Evolutionary conservation across 352 stramenopile species (phyloP).

Genomic region (Phytopythium kandeliae): DNA sequence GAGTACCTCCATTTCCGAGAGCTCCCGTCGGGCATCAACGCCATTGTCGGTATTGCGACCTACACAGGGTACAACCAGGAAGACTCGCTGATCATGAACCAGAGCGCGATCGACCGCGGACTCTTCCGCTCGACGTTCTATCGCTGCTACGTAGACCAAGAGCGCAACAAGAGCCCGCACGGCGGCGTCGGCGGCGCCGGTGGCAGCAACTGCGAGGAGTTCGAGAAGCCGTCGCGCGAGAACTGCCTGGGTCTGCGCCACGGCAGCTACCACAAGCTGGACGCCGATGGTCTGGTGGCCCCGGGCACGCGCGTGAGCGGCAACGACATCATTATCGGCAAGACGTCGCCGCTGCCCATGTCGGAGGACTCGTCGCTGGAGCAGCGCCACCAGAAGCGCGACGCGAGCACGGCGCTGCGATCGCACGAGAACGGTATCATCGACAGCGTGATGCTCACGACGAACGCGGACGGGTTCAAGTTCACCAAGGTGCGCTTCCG

Average conservation of each 20-base stretch:
- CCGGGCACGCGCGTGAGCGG: slow-evolving; percentile 96
- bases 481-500: slow-evolving; percentile 98
- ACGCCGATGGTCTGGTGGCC: slow-evolving; percentile 96
- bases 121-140: slow-evolving; percentile 99
- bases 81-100: slow-evolving; percentile 99
- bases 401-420: slow-evolving; percentile 96
- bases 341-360: slow-evolving; percentile 91
- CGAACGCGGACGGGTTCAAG: slow-evolving; percentile 95
- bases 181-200: slow-evolving; percentile 51
- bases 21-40: slow-evolving; percentile 98
- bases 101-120: slow-evolving; percentile 98
- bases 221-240: slow-evolving; percentile 96
- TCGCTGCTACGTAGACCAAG: slow-evolving; percentile 96
- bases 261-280: slow-evolving; percentile 98
- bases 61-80: slow-evolving; percentile 98
- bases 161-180: slow-evolving; percentile 81
- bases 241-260: slow-evolving; percentile 93
- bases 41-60: slow-evolving; percentile 87
- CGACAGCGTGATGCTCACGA: slow-evolving; percentile 99
- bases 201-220: slow-evolving; percentile 84
- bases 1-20: slow-evolving; percentile 98
- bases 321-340: slow-evolving; percentile 99
- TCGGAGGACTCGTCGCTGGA: slow-evolving; percentile 78
- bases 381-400: slow-evolving; percentile 94
- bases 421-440: slow-evolving; percentile 99